Evolutionary conservation across 2,329 filamentous ascomycete species (phyloP).

Genomic region (Exophiala viscosa): DNA sequence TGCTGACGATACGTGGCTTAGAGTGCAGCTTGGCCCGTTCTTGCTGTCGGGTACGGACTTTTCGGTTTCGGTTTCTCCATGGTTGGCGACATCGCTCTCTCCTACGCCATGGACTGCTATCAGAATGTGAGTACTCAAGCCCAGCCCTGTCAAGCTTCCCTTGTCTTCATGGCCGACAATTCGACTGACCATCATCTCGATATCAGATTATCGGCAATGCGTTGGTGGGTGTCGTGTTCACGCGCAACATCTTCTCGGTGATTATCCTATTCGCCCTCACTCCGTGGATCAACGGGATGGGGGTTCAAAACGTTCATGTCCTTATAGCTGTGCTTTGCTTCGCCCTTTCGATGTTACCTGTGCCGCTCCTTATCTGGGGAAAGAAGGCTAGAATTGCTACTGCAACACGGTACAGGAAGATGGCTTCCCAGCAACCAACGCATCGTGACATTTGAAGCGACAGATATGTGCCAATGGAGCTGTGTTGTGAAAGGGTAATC

Average conservation of each 20-base stretch:
- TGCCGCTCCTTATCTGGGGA: conserved; percentile 33
- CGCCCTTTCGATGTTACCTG: conserved; percentile 30
- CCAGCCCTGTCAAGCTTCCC: background rate
- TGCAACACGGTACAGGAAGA: conserved; percentile 31
- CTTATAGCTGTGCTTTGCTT: conserved; percentile 37
- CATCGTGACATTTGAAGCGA: background rate
- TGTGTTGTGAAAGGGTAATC: background rate
- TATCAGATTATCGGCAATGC: conserved; percentile 46
- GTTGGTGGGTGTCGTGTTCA: conserved; percentile 43
- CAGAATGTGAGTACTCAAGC: conserved; percentile 28
- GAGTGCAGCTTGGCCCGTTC: conserved; percentile 32
- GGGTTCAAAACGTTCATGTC: conserved; percentile 41
- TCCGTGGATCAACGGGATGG: conserved; percentile 40
- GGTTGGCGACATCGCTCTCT: conserved; percentile 27
- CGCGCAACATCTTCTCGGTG: conserved; percentile 44
- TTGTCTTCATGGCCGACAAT: background rate
- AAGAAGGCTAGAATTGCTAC: conserved; percentile 34
- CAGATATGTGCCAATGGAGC: background rate
- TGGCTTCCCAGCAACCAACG: conserved; percentile 8
- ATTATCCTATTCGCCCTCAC: conserved; percentile 45
- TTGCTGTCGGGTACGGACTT: conserved; percentile 33
- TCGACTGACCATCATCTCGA: background rate
- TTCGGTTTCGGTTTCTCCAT: conserved; percentile 34
- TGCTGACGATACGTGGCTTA: conserved; percentile 20
- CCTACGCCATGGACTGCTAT: conserved; percentile 33